Base-by-base conservation (phyloP, 2,329 filamentous ascomycete species). In the Phyllosticta citribraziliensis region DNA sequence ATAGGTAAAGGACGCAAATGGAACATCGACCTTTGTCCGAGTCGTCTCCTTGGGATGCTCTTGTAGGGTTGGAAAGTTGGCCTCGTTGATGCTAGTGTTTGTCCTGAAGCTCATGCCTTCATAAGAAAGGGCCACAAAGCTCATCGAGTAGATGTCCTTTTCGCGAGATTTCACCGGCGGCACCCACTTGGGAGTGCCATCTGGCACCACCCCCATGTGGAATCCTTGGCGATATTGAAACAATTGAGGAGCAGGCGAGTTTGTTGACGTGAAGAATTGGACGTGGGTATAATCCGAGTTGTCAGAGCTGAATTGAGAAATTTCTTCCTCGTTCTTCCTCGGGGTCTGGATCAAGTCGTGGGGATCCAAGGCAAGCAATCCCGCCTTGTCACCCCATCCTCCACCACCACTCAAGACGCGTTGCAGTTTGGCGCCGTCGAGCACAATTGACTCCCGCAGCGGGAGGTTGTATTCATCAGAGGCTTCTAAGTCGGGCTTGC, bases 311-410 rank as follows among this genome's bases (percentile, higher is more conserved):
- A 52, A 52, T 25, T 40, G 33, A 3, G 33, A 40, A 40, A 40
- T 40, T 27, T 55, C 19, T n/a, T 55, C 9, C 2, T 30, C 11
- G 5, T 2, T 30, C 2, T 8, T n/a, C 14, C 24, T n/a, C 14
- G 9, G 33, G 33, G 9, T 11, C 52, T 14, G 8, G 53, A 40
- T 62, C 8, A 66, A 70, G 52, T 62, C 70, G 71, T 56, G 67
- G 75, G 90, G 88, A 68, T 94, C 89, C 3, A 95, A 79, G 5
- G 89, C 90, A 2, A 95, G 76, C 0, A 95, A 76, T 0, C 90
- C 90, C 67, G 88, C 85, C 71, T 93, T 94, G 61, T 82, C 78
- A 17, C 90, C 90, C 90, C 90, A 95, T 20, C 90, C 90, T 52
- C 90, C 90, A 54, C 90, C 90, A 4, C 90, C 90, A 67, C 88